These are phyloP conservation scores for Vitis cinerea DNA, from an alignment of 164 flowering plant species.

Conservation along the genomic window DNA sequence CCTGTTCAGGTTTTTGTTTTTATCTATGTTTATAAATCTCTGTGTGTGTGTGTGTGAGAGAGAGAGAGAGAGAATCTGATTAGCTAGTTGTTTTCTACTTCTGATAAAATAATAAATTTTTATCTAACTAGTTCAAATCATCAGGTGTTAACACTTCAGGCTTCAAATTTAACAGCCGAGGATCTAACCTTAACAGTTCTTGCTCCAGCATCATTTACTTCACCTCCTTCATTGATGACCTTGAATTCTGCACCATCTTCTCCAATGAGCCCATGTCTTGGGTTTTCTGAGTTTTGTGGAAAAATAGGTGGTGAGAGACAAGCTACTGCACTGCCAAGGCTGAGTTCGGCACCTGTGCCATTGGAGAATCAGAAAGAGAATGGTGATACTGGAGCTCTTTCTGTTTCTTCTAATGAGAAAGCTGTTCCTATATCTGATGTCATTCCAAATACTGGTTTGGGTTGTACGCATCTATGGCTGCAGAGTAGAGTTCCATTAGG, in stretches of 20 bases:
- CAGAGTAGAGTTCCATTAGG: slow-evolving; percentile 98
- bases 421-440: slow-evolving; percentile 49
- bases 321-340: slow-evolving; percentile 31
- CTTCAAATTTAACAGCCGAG: slow-evolving; percentile 86
- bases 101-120: background rate
- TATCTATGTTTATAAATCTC: background rate
- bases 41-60: too few relatives aligned
- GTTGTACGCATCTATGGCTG: slow-evolving; percentile 91
- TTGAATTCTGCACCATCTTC: slow-evolving; percentile 73
- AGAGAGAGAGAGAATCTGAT: too few relatives aligned
- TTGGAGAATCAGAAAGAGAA: slow-evolving; percentile 38
- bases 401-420: slow-evolving; percentile 45
- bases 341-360: slow-evolving; percentile 30
- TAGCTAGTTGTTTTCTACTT: too few relatives aligned
- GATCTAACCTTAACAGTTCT: slow-evolving; percentile 90
- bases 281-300: slow-evolving; percentile 51
- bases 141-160: slow-evolving; percentile 95
- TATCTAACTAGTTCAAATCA: slow-evolving; percentile 8
- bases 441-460: slow-evolving; percentile 62
- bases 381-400: slow-evolving; percentile 27
- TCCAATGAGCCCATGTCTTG: slow-evolving; percentile 66
- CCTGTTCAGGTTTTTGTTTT: slow-evolving; percentile 75
- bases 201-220: slow-evolving; percentile 89
- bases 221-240: slow-evolving; percentile 81
- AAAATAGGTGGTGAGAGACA: slow-evolving; percentile 33